A percentile compares a stretch with the other conserved stretches of the same genome.
phyloP scores from a whole-genome alignment of 129 eudicot species.

The Helichrysum umbraculigerum region DNA sequence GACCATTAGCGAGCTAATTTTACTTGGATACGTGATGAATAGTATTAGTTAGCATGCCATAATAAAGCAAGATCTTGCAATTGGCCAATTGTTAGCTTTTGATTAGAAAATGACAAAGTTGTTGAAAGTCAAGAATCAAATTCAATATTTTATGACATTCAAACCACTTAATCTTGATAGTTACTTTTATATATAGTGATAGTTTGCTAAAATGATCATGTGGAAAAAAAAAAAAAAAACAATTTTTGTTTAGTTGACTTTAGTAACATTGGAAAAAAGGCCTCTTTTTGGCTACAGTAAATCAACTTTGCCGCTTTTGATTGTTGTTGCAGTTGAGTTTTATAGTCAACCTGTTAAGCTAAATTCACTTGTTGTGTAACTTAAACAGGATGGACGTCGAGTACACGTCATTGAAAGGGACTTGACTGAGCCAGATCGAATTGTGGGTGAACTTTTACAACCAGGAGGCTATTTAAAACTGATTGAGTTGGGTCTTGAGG shows the following conservation, averaged over 20 bases:
- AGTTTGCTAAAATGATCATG: not conserved
- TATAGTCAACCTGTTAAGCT: not conserved
- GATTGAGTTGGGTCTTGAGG: constrained; percentile 79
- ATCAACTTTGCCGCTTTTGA: not conserved
- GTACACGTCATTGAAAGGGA: constrained; percentile 83
- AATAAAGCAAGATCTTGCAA: constrained; percentile 4
- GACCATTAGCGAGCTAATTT: not conserved
- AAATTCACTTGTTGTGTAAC: not conserved
- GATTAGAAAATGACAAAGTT: constrained; percentile 12
- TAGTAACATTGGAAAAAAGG: not conserved
- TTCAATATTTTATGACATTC: not conserved
- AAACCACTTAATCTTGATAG: not conserved
- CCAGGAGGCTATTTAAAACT: constrained; percentile 81
- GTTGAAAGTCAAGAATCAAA: constrained; percentile 13
- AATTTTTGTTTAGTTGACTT: not conserved
- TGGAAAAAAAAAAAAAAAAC: not conserved
- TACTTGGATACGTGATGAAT: not conserved
- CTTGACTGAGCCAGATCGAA: constrained; percentile 71
- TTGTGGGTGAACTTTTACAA: constrained; percentile 81
- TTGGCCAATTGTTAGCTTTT: constrained; percentile 12
- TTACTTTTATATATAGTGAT: not conserved
- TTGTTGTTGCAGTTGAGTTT: not conserved
- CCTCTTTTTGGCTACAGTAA: not conserved
- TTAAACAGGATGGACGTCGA: constrained; percentile 64
- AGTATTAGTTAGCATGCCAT: not conserved